Evolutionary conservation across 2,329 filamentous ascomycete species (phyloP), one percentile per base, ranked within the genome.

Genomic region (Lachnellula cervina): DNA sequence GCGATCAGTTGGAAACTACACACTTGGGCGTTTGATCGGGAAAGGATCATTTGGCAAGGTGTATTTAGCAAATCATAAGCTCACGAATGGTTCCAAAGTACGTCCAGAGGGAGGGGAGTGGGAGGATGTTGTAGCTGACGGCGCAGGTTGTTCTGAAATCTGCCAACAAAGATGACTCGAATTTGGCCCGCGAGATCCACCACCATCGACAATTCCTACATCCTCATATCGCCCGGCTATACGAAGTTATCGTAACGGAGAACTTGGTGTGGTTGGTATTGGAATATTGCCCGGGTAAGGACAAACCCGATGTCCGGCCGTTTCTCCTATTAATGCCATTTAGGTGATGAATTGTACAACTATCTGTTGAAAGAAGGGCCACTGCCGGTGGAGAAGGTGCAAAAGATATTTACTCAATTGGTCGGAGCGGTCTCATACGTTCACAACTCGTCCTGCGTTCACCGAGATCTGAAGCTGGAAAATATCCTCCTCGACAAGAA

Each of bases 1-100:
- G 64, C 87, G 88, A 68, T 90, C 87, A 53, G 94, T 99, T 59
- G 94, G 94, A 65, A 97, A 97, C 76, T 99, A 99, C 73, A 87
- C 86, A 37, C 81, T 99, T 55, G 94, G 94, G 46, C 86, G 86
- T 57, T 79, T 99, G 56, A 96, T 99, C 70, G 94, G 94, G 64
- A 99, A 97, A 71, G 94, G 94, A 56, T 97, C 92, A 61, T 99
- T 99, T 74, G 94, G 94, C 67, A 97, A 97, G 75, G 94, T 99
- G 68, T 99, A 99, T 73, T 80, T 99, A 57, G 94, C 93, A 56
- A 85, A 87, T 46, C 94, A 99, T 74, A 97, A 97, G 73, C 90
- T 99, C 72, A 97, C 90, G 68, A 97, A 97, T 84, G 93, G 92
- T 68, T 96, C 92, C 70, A 97, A 97, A 84, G 91, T 93, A 69